Percentiles rank a stretch among this genome's conserved stretches.
Conservation (phyloP, 2,329 filamentous ascomycete genomes). For the Cladosporium halotolerans region DNA sequence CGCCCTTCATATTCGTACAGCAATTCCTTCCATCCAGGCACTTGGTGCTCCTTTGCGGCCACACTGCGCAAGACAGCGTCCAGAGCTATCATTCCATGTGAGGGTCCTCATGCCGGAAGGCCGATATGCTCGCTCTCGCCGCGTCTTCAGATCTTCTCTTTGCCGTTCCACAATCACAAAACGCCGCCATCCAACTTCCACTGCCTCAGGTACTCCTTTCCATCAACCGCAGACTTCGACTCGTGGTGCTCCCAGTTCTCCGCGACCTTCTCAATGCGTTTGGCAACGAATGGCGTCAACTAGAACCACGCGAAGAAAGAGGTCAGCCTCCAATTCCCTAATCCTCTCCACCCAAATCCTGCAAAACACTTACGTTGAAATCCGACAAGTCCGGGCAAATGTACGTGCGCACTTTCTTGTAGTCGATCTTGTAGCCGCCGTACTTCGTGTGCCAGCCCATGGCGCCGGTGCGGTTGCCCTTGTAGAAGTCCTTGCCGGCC, state of each 20-base stretch:
- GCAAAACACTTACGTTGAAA: constrained; percentile 57
- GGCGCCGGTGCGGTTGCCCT: constrained; percentile 82
- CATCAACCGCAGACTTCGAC: constrained; percentile 23
- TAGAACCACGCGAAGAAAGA: constrained; percentile 31
- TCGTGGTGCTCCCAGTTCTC: constrained; percentile 45
- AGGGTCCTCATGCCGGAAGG: too few relatives aligned
- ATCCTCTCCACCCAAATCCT: background rate
- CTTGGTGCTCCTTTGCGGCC: too few relatives aligned
- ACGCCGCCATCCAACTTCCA: constrained; percentile 31
- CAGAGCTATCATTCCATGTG: too few relatives aligned
- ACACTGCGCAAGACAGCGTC: too few relatives aligned
- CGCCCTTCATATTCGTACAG: too few relatives aligned
- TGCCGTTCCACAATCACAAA: constrained; percentile 17
- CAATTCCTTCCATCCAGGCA: too few relatives aligned
- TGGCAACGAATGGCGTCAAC: constrained; percentile 75
- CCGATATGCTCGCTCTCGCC: too few relatives aligned
- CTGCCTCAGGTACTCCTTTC: constrained; percentile 27
- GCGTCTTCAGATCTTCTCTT: too few relatives aligned
- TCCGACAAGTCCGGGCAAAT: constrained; percentile 65
- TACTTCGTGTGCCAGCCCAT: constrained; percentile 80
- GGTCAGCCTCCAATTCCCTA: background rate
- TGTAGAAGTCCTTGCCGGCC: constrained; percentile 91
- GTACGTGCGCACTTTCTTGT: constrained; percentile 82
- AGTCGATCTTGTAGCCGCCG: constrained; percentile 81
- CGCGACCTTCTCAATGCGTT: constrained; percentile 47